Conservation (phyloP, 805 yeast genomes). For the Hermanozyma aechmeae region DNA sequence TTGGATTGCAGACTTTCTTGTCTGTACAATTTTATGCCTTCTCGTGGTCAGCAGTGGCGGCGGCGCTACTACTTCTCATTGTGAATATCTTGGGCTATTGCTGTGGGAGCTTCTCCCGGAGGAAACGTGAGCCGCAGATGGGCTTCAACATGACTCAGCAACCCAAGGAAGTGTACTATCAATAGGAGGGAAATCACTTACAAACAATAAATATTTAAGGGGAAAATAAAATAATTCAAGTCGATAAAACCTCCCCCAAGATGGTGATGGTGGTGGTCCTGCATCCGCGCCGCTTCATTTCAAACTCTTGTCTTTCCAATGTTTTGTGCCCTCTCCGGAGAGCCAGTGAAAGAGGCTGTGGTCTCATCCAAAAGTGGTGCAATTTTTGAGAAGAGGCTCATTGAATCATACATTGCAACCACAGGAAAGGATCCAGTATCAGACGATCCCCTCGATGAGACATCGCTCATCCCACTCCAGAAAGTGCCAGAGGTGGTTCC, state of each 20-base stretch:
- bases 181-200: background rate
- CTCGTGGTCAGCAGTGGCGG: slow-evolving; percentile 55
- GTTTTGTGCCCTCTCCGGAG: slow-evolving; percentile 50
- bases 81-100: slow-evolving; percentile 36
- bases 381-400: slow-evolving; percentile 56
- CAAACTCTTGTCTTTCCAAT: no score
- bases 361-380: slow-evolving; percentile 63
- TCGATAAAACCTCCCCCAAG: slow-evolving; percentile 2
- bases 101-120: slow-evolving; percentile 27
- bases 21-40: slow-evolving; percentile 46
- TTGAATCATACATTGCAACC: slow-evolving; percentile 54
- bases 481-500: slow-evolving; percentile 16
- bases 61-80: no score
- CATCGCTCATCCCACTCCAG: slow-evolving; percentile 44
- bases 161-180: background rate
- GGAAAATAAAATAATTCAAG: slow-evolving; percentile 1
- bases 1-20: slow-evolving; percentile 48
- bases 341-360: slow-evolving; percentile 61
- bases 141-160: slow-evolving; percentile 10
- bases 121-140: slow-evolving; percentile 11
- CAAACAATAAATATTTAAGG: background rate
- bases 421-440: slow-evolving; percentile 70
- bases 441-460: slow-evolving; percentile 46
- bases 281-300: no score
- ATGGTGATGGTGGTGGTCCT: background rate